Percentiles rank a stretch among this genome's conserved stretches.
phyloP scores from a whole-genome alignment of 208 protist genomes.

The Acanthamoeba comandoni region DNA sequence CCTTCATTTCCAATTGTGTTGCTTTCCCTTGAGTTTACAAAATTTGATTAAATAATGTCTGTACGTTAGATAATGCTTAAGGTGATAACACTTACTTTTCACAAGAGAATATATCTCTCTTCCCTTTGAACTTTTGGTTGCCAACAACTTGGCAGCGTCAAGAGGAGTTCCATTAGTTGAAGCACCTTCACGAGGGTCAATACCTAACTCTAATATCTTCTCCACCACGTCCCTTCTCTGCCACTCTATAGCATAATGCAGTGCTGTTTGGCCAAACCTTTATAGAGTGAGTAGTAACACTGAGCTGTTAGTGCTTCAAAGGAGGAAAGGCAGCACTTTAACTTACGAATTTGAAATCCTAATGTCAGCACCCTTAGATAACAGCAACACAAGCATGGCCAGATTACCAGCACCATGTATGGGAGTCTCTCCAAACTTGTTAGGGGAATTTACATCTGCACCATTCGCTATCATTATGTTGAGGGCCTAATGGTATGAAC shows the following conservation, averaged over 20 bases:
- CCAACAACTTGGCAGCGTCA: conserved; percentile 12
- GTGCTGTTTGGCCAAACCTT: conserved; percentile 4
- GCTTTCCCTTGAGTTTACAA: not conserved
- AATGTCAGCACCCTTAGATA: not conserved
- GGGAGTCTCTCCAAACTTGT: conserved; percentile 53
- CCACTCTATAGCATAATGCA: conserved; percentile 13
- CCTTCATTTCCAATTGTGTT: conserved; percentile 5
- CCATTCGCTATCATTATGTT: conserved; percentile 8
- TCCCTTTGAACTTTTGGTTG: not conserved
- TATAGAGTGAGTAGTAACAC: too few species aligned
- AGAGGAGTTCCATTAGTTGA: conserved; percentile 18
- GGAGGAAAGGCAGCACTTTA: not conserved
- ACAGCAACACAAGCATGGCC: not conserved
- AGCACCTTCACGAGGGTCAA: conserved; percentile 20
- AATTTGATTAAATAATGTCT: not conserved
- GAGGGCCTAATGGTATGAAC: conserved; percentile 23
- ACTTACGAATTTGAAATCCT: not conserved
- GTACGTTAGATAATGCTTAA: not conserved
- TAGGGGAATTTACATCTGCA: conserved; percentile 36
- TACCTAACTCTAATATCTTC: conserved; percentile 36
- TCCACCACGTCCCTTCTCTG: conserved; percentile 34
- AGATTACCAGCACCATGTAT: conserved; percentile 11
- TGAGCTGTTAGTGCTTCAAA: not conserved
- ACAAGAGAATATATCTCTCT: conserved; percentile 27
- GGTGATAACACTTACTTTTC: not conserved